Evolutionary conservation across 2,329 filamentous ascomycete genomes (phyloP).

Genomic region (Bertia moriformis): DNA sequence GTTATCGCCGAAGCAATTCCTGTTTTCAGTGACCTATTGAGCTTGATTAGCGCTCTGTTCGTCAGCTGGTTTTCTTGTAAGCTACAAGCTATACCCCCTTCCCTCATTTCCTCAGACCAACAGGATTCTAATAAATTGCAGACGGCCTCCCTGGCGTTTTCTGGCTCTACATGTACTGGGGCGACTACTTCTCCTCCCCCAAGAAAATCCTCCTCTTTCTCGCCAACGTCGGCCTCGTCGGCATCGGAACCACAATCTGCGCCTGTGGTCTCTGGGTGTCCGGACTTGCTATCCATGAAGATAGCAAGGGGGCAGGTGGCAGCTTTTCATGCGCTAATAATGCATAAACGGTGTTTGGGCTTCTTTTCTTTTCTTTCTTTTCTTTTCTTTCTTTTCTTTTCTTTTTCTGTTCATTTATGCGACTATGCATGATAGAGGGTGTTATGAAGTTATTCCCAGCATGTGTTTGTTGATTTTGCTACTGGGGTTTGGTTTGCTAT

Average conservation of each 20-base stretch:
- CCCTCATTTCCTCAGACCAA: background rate
- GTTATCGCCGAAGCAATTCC: conserved; percentile 41
- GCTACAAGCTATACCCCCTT: background rate
- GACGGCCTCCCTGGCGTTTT: conserved; percentile 7
- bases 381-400: no score
- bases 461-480: no score
- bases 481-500: no score
- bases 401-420: no score
- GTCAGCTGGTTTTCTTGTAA: conserved; percentile 32
- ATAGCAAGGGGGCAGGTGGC: background rate
- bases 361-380: no score
- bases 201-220: conserved; percentile 5
- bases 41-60: conserved; percentile 35
- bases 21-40: conserved; percentile 38
- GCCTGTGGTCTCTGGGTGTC: background rate
- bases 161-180: conserved; percentile 9
- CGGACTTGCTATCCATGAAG: background rate
- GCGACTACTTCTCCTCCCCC: conserved; percentile 3
- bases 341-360: background rate
- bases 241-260: conserved; percentile 5
- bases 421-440: no score
- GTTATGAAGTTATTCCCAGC: no score
- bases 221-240: conserved; percentile 3
- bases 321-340: background rate
- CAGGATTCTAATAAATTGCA: conserved; percentile 17